Conservation (phyloP, 176 grass and related monocot species). For the Lolium rigidum region DNA sequence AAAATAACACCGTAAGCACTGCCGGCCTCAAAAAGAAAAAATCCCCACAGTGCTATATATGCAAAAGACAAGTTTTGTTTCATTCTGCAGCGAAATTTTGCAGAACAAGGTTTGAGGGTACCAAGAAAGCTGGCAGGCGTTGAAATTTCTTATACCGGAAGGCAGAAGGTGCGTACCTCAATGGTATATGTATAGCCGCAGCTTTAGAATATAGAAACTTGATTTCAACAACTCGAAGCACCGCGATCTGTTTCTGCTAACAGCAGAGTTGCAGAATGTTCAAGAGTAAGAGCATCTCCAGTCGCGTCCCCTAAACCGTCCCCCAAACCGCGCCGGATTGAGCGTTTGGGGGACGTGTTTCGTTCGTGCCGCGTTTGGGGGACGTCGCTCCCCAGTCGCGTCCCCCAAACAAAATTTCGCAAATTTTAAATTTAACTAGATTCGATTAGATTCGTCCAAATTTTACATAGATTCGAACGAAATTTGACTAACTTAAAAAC, state of each 20-base stretch:
- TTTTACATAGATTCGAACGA: too few relatives aligned
- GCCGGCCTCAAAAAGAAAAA: not conserved
- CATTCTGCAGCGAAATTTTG: not conserved
- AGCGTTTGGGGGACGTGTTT: too few relatives aligned
- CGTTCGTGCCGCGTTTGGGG: too few relatives aligned
- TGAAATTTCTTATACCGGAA: not conserved
- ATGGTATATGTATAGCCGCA: not conserved
- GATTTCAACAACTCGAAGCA: not conserved
- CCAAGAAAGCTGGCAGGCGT: not conserved
- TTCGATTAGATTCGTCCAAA: too few relatives aligned
- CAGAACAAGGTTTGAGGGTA: not conserved
- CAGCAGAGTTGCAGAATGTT: not conserved
- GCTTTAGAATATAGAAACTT: not conserved
- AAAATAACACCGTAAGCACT: not conserved
- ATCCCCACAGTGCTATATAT: not conserved
- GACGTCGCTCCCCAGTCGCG: too few relatives aligned
- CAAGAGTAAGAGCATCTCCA: too few relatives aligned
- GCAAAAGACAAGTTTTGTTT: not conserved
- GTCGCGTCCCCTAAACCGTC: too few relatives aligned
- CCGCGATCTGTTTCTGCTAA: not conserved
- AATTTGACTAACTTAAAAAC: too few relatives aligned
- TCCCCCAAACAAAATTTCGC: too few relatives aligned
- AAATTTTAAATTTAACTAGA: too few relatives aligned
- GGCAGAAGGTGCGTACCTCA: not conserved
- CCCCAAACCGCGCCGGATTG: too few relatives aligned